Base-by-base conservation (phyloP, 805 yeast species). In the Cyberlindnera euphorbiae region DNA sequence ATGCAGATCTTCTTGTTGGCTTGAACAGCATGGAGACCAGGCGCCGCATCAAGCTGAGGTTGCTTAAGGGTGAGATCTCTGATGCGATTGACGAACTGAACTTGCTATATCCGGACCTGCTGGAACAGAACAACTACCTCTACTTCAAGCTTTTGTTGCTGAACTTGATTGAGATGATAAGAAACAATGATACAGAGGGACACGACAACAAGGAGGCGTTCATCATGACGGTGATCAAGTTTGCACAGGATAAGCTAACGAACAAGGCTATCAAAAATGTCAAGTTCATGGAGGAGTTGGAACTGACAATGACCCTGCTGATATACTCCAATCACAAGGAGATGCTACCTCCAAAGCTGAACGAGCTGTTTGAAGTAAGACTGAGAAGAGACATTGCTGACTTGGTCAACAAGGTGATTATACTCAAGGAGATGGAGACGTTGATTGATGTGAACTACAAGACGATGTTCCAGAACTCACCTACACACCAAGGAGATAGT, bases 231-330 rank as follows among this genome's bases (percentile, higher is more conserved):
- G 68, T 82, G 4, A 67, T 82, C 15, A 53, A 61, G 8, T 82
- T 82, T 58, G 79, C 83, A 8, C 68, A 78, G 41, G 73, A 69
- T 15, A 79, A 79, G 50, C 56, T 84, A 44, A 74, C 85, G 5
- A 66, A 67, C 43, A 75, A 80, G 40, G 82, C 79, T 1, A 67
- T 82, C 3, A 69, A 72, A 33, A 78, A 79, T 31, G 64, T 64
- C 44, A 65, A 65, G 38, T 75, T 82, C 41, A 67, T 87, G 59
- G 73, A 74, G 36, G 90, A 85, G 45, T 61, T 88, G 42, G 96
- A 89, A 54, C 64, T 79, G 29, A 79, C 94, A 3, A 84, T 88
- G 93, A 86, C 95, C 16, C 64, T 88, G 41, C 61, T 88, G 25
- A 75, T 77, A 26, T 71, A 70, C 43, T 70, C 75, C 1, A 53